A percentile compares a stretch with the other conserved stretches of the same genome.
These are phyloP conservation scores for Neurospora terricola DNA, from an alignment of 495 filamentous ascomycete genomes.

Conservation along the genomic window DNA sequence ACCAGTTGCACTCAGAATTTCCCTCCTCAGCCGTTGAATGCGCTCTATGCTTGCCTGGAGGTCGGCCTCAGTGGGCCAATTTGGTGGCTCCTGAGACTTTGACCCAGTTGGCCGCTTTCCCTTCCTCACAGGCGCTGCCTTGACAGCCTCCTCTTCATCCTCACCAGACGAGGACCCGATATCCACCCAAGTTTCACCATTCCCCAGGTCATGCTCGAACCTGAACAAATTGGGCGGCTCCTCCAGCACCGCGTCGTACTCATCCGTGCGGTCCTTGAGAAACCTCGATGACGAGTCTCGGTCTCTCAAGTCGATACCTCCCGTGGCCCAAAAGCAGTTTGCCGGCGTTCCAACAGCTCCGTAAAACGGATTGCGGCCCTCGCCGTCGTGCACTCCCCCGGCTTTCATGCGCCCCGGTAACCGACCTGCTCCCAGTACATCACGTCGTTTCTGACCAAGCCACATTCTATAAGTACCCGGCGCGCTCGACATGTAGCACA, in stretches of 20 bases:
- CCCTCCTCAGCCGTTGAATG: not conserved
- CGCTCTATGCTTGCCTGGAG: not conserved
- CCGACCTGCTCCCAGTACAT: slow-evolving; percentile 31
- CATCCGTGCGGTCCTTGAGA: not conserved
- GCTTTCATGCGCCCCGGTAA: slow-evolving; percentile 27
- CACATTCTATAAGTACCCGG: slow-evolving; percentile 28
- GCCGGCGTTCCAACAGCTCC: not conserved
- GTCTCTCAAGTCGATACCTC: not conserved
- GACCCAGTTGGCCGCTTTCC: not conserved
- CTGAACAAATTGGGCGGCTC: not conserved
- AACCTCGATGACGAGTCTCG: slow-evolving; percentile 3
- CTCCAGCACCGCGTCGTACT: not conserved
- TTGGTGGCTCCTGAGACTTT: not conserved
- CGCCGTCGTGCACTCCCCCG: not conserved
- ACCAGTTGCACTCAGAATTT: not conserved
- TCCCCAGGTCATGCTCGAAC: slow-evolving; percentile 14
- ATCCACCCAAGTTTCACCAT: not conserved
- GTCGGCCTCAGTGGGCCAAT: not conserved
- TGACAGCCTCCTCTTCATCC: not conserved
- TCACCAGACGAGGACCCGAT: not conserved
- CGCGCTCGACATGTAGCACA: slow-evolving; percentile 30
- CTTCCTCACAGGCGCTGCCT: not conserved
- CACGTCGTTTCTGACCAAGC: slow-evolving; percentile 32
- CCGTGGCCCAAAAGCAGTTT: not conserved
- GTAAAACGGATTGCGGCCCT: slow-evolving; percentile 8